Evolutionary conservation across 768 basidiomycete genomes (phyloP).

Genomic region (Auriscalpium vulgare): DNA sequence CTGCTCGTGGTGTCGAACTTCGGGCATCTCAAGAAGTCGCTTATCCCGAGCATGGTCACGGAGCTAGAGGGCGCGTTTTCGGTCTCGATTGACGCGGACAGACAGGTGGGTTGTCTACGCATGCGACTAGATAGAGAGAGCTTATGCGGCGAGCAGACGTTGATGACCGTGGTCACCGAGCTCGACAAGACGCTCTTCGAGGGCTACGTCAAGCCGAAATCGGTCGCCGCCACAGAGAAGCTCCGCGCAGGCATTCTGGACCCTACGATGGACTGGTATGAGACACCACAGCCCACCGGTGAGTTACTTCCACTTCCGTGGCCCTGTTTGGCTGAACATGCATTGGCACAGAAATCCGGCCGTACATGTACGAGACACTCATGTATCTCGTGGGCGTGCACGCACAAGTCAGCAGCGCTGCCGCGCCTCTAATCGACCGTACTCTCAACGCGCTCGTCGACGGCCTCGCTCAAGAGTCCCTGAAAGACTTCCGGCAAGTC

Average conservation of each 20-base stretch:
- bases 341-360: slow-evolving; percentile 66
- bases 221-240: slow-evolving; percentile 55
- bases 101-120: slow-evolving; percentile 36
- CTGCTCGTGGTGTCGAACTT: slow-evolving; percentile 89
- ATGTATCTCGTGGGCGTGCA: slow-evolving; percentile 89
- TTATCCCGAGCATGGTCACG: slow-evolving; percentile 73
- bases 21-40: slow-evolving; percentile 54
- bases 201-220: slow-evolving; percentile 77
- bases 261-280: slow-evolving; percentile 85
- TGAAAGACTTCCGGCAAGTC: slow-evolving; percentile 82
- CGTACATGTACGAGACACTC: slow-evolving; percentile 87
- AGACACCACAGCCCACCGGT: slow-evolving; percentile 90
- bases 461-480: slow-evolving; percentile 74
- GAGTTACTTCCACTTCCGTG: slow-evolving; percentile 14
- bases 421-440: slow-evolving; percentile 77
- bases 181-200: slow-evolving; percentile 88
- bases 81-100: slow-evolving; percentile 63
- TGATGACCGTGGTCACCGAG: slow-evolving; percentile 71
- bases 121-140: not conserved
- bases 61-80: slow-evolving; percentile 76
- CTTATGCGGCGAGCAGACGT: slow-evolving; percentile 34
- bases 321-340: not conserved
- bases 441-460: slow-evolving; percentile 75
- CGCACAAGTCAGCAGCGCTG: slow-evolving; percentile 77
- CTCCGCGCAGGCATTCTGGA: slow-evolving; percentile 77